Evolutionary conservation across 164 flowering plant species (phyloP).

Genomic region (Tetrastigma voinierianum): DNA sequence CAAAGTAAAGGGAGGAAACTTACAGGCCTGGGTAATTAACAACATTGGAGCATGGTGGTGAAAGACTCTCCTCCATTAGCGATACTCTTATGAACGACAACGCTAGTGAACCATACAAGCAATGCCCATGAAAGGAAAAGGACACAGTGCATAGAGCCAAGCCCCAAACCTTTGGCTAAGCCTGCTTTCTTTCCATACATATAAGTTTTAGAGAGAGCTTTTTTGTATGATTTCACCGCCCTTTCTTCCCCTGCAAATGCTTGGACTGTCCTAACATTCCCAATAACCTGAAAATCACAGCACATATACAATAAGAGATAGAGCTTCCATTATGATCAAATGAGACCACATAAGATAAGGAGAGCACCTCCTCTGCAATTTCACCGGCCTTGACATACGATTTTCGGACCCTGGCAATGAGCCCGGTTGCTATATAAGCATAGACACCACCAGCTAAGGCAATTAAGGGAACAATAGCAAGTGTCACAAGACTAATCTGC

Average conservation of each 20-base stretch:
- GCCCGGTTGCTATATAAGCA: constrained; percentile 80
- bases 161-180: constrained; percentile 88
- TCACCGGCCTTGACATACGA: constrained; percentile 91
- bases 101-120: constrained; percentile 92
- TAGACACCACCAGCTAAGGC: constrained; percentile 92
- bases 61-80: constrained; percentile 97
- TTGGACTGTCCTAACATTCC: constrained; percentile 90
- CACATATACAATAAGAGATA: background rate
- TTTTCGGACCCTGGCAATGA: constrained; percentile 79
- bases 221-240: constrained; percentile 63
- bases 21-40: constrained; percentile 97
- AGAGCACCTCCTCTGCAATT: constrained; percentile 88
- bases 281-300: constrained; percentile 59
- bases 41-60: constrained; percentile 98
- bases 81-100: constrained; percentile 77
- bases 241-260: constrained; percentile 95
- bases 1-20: constrained; percentile 22
- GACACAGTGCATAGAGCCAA: constrained; percentile 80
- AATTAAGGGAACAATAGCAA: constrained; percentile 89
- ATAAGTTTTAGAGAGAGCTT: constrained; percentile 65
- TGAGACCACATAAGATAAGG: background rate
- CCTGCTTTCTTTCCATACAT: constrained; percentile 83
- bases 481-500: constrained; percentile 93
- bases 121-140: constrained; percentile 94
- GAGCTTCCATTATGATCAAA: no score